Percentiles rank a stretch among this genome's conserved stretches.
Evolutionary conservation across 352 stramenopile genomes (phyloP).

Genomic region (Globisporangium nunn): DNA sequence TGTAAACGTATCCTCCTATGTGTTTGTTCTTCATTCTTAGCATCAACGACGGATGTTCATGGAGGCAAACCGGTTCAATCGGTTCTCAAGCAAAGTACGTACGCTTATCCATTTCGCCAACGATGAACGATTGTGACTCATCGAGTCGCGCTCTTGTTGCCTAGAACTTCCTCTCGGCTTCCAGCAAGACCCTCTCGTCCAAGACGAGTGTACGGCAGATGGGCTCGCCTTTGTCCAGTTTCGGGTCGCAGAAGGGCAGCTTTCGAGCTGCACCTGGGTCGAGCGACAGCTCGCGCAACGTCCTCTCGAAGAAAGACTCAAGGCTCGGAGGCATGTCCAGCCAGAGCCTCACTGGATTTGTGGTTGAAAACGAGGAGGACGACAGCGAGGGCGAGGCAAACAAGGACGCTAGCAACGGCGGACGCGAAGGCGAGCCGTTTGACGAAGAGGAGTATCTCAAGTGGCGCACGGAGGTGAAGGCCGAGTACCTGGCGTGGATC

Average conservation of each 20-base stretch:
- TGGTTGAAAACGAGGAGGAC: conserved; percentile 7
- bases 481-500: conserved; percentile 68
- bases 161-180: conserved; percentile 41
- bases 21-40: conserved; percentile 7
- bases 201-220: conserved; percentile 19
- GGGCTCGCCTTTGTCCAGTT: conserved; percentile 12
- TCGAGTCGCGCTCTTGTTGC: neutral
- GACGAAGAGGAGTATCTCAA: conserved; percentile 54
- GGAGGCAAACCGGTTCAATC: conserved; percentile 45
- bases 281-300: neutral
- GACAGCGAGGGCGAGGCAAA: neutral
- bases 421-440: conserved; percentile 17
- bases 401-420: conserved; percentile 22
- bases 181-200: conserved; percentile 29
- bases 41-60: conserved; percentile 61
- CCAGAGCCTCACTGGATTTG: conserved; percentile 7
- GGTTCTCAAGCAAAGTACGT: conserved; percentile 36
- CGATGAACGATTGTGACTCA: neutral
- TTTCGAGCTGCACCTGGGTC: conserved; percentile 2
- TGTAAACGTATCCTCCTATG: neutral
- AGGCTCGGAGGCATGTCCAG: conserved; percentile 14
- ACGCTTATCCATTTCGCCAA: too few relatives aligned
- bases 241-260: conserved; percentile 6
- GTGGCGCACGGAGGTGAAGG: conserved; percentile 65
- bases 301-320: conserved; percentile 17